Evolutionary conservation across 257 asterid genomes (phyloP).

Genomic region (Lantana camara): DNA sequence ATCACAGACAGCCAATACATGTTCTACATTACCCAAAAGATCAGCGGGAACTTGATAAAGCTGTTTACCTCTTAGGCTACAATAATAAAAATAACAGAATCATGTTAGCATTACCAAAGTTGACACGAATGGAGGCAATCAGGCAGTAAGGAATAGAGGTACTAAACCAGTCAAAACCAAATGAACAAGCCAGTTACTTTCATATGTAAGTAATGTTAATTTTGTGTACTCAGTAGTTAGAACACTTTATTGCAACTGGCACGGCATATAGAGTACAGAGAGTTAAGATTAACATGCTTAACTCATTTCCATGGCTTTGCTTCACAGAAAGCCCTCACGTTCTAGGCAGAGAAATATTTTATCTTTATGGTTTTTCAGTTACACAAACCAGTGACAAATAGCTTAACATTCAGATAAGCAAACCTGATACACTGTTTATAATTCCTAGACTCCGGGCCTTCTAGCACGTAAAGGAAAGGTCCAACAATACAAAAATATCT

Average conservation of each 20-base stretch:
- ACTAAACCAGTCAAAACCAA: constrained; percentile 2
- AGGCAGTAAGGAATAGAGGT: constrained; percentile 5
- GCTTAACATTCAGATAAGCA: constrained; percentile 18
- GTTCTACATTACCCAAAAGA: constrained; percentile 62
- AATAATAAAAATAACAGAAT: constrained; percentile 25
- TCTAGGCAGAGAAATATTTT: background rate
- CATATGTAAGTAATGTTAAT: background rate
- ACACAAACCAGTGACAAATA: constrained; percentile 11
- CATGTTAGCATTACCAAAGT: constrained; percentile 26
- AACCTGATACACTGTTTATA: constrained; percentile 86
- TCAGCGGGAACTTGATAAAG: constrained; percentile 79
- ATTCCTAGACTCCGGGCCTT: constrained; percentile 70
- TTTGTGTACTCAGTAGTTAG: background rate
- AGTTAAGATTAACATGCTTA: no score
- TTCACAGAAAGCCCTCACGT: constrained; percentile 7
- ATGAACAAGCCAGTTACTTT: background rate
- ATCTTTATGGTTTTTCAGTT: constrained; percentile 4
- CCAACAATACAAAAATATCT: constrained; percentile 92
- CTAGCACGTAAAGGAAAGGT: constrained; percentile 80
- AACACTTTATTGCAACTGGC: background rate
- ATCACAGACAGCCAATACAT: constrained; percentile 77
- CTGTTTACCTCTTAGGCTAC: constrained; percentile 89
- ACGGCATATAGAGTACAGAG: background rate
- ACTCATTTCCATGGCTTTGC: background rate
- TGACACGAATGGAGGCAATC: background rate